Percentiles rank a stretch among this genome's conserved stretches.
These are phyloP conservation scores for Mucor mucedo DNA, from an alignment of 371 early-diverging fungal species.

Conservation along the genomic window DNA sequence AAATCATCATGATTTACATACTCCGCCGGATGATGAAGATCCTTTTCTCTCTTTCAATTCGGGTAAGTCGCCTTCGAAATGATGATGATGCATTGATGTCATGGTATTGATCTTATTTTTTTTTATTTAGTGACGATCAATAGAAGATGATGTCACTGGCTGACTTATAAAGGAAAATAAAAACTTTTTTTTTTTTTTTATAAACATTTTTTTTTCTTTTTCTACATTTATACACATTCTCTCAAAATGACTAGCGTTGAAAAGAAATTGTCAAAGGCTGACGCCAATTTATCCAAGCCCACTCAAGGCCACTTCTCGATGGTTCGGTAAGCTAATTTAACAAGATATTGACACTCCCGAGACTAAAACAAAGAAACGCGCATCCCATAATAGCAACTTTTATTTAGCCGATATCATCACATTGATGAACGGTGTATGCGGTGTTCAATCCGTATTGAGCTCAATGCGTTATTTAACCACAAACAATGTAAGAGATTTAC, in stretches of 20 bases:
- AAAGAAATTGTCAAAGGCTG: slow-evolving; percentile 22
- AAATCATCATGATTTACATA: slow-evolving; percentile 14
- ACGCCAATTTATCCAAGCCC: slow-evolving; percentile 18
- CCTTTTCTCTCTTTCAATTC: slow-evolving; percentile 71
- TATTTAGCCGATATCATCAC: slow-evolving; percentile 87
- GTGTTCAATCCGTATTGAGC: slow-evolving; percentile 78
- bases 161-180: too few relatives aligned
- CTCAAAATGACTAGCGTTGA: slow-evolving; percentile 6
- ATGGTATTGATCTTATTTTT: background rate
- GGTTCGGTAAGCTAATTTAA: slow-evolving; percentile 32
- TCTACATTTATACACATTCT: background rate
- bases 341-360: background rate
- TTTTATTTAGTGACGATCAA: slow-evolving; percentile 23
- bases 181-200: background rate
- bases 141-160: slow-evolving; percentile 1
- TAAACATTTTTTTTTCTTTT: slow-evolving; percentile 4
- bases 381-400: slow-evolving; percentile 60
- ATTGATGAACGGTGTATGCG: slow-evolving; percentile 86
- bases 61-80: slow-evolving; percentile 34
- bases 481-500: slow-evolving; percentile 64
- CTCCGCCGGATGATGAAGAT: slow-evolving; percentile 38
- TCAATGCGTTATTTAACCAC: slow-evolving; percentile 82
- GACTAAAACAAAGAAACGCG: background rate
- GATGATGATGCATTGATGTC: background rate
- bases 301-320: slow-evolving; percentile 37